Percentiles rank a stretch among this genome's conserved stretches.
These are phyloP conservation scores for Gyrodon lividus DNA, from an alignment of 768 basidiomycete species.

Conservation along the genomic window DNA sequence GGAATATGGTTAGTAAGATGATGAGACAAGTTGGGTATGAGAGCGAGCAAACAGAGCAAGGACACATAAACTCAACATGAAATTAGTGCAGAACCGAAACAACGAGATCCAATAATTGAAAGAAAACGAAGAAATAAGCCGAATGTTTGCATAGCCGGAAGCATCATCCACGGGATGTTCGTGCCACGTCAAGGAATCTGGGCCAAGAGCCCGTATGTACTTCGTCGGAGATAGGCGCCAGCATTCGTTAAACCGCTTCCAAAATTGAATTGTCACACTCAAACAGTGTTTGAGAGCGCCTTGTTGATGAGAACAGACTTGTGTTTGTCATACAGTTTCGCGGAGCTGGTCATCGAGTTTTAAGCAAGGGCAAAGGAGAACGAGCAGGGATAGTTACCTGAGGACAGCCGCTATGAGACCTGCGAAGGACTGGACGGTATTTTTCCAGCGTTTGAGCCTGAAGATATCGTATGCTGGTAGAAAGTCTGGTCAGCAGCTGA, in stretches of 20 bases:
- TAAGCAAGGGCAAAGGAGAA: neutral
- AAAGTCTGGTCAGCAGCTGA: constrained; percentile 7
- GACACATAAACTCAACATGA: too few species aligned
- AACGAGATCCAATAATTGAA: neutral
- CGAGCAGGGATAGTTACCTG: constrained; percentile 48
- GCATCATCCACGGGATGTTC: neutral
- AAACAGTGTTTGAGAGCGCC: constrained; percentile 20
- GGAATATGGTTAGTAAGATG: neutral
- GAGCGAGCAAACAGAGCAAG: neutral
- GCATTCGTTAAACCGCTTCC: too few species aligned
- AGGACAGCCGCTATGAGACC: constrained; percentile 71
- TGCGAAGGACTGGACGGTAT: constrained; percentile 59
- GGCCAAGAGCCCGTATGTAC: neutral
- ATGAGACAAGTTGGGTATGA: neutral
- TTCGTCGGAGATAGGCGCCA: neutral
- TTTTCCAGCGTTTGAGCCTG: constrained; percentile 57
- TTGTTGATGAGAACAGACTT: constrained; percentile 59
- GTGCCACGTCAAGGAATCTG: neutral
- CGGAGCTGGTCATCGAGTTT: constrained; percentile 46
- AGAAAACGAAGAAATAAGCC: neutral
- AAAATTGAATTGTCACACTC: constrained; percentile 7
- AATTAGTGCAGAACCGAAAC: neutral
- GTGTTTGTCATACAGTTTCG: constrained; percentile 75
- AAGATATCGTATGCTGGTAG: constrained; percentile 76
- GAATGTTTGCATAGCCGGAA: neutral